Base-by-base conservation (phyloP, 1,139 yeast species). In the Tardiomyces blankii region DNA sequence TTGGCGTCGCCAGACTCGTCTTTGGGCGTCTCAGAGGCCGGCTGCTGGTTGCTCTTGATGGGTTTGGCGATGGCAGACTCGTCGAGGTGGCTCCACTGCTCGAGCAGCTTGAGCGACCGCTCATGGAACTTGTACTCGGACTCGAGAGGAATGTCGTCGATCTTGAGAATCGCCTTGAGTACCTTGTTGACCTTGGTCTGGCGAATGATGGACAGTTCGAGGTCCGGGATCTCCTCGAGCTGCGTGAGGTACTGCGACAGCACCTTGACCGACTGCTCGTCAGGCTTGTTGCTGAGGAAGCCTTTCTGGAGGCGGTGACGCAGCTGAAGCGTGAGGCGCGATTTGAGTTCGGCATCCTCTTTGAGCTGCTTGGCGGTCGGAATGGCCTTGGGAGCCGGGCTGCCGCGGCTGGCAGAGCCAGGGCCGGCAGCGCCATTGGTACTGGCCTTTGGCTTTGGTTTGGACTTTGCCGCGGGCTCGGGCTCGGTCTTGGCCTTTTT, bases 101-200 rank as follows among this genome's bases (percentile, higher is more conserved):
- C 56, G 27, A 62, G 52, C 35, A 64, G 49, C 44, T 49, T 49
- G 13, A 44, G 44, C n/a, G 62, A 51, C 11, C 65, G 55, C 12
- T 41, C 51, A 42, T 47, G 51, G 54, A 57, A 64, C 18, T 49
- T 50, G 47, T 44, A 57, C 45, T 53, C 46, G 11, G 49, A 50
- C n/a, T 61, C 66, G 23, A 46, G 48, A 5, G 65, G 64, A 9
- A 62, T 52, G 2, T 49, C 52, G 1, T 49, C 41, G 23, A 55
- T 48, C 42, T 54, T 54, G 16, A 59, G 44, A 35, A 63, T 60
- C 2, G 58, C 56, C 44, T 54, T 52, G 33, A 66, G 53, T 12
- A 65, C 69, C 45, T 63, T 59, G 50, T 59, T 58, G 44, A 66
- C 59, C 54, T 65, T 66, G 25, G 67, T 59, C 41, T 55, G 51